Conservation (phyloP, 345 rosid genomes). For the Bruguiera gymnorhiza region DNA sequence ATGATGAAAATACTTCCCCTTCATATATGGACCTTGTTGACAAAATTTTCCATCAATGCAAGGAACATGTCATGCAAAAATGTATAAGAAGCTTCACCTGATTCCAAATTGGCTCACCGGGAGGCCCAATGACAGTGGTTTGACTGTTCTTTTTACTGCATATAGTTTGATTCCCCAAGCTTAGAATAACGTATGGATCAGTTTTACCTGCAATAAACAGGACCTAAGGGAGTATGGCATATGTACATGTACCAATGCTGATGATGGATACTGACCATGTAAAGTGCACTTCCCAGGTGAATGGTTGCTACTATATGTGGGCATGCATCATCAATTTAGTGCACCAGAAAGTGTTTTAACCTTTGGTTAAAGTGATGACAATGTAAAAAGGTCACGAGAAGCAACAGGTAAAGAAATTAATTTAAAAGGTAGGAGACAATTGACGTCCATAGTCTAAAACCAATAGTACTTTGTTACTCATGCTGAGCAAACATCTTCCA, state of each 20-base stretch:
- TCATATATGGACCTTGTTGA: not conserved
- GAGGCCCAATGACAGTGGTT: constrained; percentile 89
- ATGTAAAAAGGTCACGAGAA: too few species aligned
- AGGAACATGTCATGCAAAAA: constrained; percentile 20
- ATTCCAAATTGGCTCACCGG: constrained; percentile 98
- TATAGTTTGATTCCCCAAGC: constrained; percentile 79
- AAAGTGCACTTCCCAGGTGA: too few species aligned
- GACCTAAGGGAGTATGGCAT: constrained; percentile 1
- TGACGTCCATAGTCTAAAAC: not conserved
- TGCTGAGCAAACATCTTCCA: not conserved
- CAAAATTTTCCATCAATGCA: constrained; percentile 4
- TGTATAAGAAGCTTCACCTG: constrained; percentile 51
- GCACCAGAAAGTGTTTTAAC: too few species aligned
- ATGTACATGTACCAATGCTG: not conserved
- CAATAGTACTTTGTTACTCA: not conserved
- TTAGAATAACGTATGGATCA: constrained; percentile 87
- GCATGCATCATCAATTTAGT: too few species aligned
- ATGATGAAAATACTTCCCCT: constrained; percentile 3
- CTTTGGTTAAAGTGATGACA: too few species aligned
- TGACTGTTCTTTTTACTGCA: constrained; percentile 97
- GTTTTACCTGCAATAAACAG: constrained; percentile 65
- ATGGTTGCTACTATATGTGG: too few species aligned
- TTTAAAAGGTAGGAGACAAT: too few species aligned
- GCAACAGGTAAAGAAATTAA: too few species aligned
- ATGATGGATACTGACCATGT: too few species aligned